Percentiles rank a stretch among this genome's conserved stretches.
Conservation (phyloP, 768 basidiomycete genomes). For the Mycena latifolia region DNA sequence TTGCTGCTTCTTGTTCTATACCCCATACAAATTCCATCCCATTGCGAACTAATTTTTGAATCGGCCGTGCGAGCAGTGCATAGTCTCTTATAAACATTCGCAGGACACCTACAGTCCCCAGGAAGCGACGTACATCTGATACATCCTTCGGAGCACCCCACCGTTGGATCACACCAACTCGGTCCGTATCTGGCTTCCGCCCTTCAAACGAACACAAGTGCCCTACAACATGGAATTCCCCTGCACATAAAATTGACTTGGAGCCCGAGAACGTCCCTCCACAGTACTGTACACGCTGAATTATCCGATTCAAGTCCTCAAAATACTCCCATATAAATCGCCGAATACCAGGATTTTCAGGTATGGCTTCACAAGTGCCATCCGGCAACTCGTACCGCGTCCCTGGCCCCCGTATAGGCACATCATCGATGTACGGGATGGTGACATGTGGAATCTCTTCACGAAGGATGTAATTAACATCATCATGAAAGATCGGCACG, state of each 20-base stretch:
- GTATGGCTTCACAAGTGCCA: conserved; percentile 18
- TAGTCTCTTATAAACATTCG: conserved; percentile 12
- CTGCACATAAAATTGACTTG: too few relatives aligned
- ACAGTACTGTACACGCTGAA: conserved; percentile 7
- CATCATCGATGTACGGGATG: too few relatives aligned
- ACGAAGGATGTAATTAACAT: too few relatives aligned
- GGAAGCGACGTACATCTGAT: too few relatives aligned
- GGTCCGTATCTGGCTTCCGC: too few relatives aligned
- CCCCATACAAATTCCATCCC: conserved; percentile 39
- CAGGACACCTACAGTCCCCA: too few relatives aligned
- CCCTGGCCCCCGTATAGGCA: background rate
- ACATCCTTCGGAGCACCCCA: too few relatives aligned
- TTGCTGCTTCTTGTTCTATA: conserved; percentile 33
- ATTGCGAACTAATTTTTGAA: conserved; percentile 12
- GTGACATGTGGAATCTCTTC: too few relatives aligned
- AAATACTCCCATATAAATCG: conserved; percentile 30
- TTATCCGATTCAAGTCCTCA: conserved; percentile 20
- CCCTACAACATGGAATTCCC: too few relatives aligned
- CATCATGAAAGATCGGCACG: conserved; percentile 43
- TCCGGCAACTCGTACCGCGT: conserved; percentile 36
- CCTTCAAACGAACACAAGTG: too few relatives aligned
- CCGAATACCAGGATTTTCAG: conserved; percentile 39
- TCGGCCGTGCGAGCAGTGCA: background rate
- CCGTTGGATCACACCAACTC: too few relatives aligned
- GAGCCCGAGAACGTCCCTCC: background rate